Evolutionary conservation across 495 filamentous ascomycete species (phyloP), one percentile per base, ranked within the genome.

Genomic region (Evansstolkia leycettana): DNA sequence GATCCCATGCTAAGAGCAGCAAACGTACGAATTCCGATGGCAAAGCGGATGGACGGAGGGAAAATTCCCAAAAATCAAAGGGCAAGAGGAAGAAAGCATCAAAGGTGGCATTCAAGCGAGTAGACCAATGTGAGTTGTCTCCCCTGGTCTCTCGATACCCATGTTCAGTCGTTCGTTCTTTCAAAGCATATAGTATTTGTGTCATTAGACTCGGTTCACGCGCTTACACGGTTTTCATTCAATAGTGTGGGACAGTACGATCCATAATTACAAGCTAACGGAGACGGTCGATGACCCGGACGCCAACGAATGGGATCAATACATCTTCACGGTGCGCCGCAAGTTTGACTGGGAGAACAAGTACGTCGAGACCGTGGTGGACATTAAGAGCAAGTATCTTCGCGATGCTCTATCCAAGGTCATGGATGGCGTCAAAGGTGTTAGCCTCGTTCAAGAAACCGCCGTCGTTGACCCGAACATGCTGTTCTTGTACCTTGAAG

Each of bases 341-440:
- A 80, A 75, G 33, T 92, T 93, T 48, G 77, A 86, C 50, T 89
- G 80, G 77, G 82, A 94, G 47, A 83, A 85, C 43, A 88, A 88
- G 48, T 88, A 86, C 50, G 62, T 72, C 39, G 70, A 77, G 18
- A 90, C 84, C 0, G 64, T 78, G 16, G 74, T 94, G 24, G 84
- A 93, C 46, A 82, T 94, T 56, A 93, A 92, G 58, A 88, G 83
- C 42, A 83, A 82, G 42, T 62, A 71, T 34, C 67, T 94, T 3
- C 78, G 78, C 7, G 78, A 85, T 37, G 76, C 75, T 14, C 62
- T 94, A 10, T 61, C 67, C 35, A 77, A 80, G 38, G 73, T 93
- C 28, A 71, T 94, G 65, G 82, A 84, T 27, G 83, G 76, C 15
- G 77, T 89, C 45, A 87, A 84, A 50, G 81, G 82, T 4, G 72